Evolutionary conservation across 2,329 filamentous ascomycete species (phyloP), one percentile per base, ranked within the genome.

Genomic region (Ophiostoma quercus): DNA sequence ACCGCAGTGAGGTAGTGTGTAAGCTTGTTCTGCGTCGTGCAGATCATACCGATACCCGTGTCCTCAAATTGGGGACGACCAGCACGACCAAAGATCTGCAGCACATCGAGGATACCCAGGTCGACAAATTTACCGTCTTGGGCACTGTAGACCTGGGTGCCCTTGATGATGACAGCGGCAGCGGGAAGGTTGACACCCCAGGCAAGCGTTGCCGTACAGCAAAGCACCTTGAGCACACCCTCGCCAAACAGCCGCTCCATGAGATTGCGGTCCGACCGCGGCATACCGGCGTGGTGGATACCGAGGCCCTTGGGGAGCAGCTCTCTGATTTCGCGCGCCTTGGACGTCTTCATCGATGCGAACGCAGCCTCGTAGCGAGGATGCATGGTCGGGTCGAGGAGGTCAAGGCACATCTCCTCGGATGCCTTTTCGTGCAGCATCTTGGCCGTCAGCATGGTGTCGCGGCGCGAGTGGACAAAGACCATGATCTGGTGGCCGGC

Each of bases 171-270:
- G 67, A 99, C 95, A 0, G 95, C 96, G 0, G 95, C 95, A 43
- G 95, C 95, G 0, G 95, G 95, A 79, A 99, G 87, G 79, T 99
- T 99, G 77, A 99, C 94, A 88, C 95, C 95, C 95, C 95, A 99
- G 0, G 95, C 95, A 34, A 99, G 84, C 0, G 95, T 99, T 12
- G 95, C 95, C 2, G 95, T 99, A 87, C 96, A 99, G 83, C 94
- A 98, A 29, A 99, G 89, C 0, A 99, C 94, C 78, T 95, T 97
- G 75, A 98, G 86, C n/a, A 98, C 90, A 34, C 95, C 96, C 74
- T 96, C 90, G 3, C 85, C 87, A 75, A 99, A 99, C 19, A 98
- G 85, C 22, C 92, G 88, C 78, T 99, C 96, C 83, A 97, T 92
- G n/a, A 97, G 81, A 74, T 99, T 99, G 73, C 95, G 87, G 79